Conservation (phyloP, 2,329 filamentous ascomycete genomes). For the Aspergillus spinulosporus region DNA sequence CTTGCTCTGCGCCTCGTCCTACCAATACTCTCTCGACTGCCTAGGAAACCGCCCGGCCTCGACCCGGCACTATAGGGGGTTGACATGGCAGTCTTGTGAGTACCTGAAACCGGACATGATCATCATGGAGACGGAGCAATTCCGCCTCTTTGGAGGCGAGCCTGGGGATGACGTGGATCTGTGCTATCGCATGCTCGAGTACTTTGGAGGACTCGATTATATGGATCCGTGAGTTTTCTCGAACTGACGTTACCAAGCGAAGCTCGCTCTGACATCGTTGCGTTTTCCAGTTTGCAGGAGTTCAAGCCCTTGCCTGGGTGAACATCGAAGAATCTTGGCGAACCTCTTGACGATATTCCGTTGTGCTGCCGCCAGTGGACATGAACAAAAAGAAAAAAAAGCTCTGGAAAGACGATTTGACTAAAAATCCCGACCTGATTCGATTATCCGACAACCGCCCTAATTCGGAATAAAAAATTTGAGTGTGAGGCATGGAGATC, state of each 20-base stretch:
- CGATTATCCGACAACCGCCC: conserved; percentile 7
- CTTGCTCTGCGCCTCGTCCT: conserved; percentile 8
- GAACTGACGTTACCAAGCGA: conserved; percentile 2
- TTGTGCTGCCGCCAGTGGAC: conserved; percentile 1
- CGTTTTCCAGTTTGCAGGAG: conserved; percentile 14
- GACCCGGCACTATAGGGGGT: conserved; percentile 45
- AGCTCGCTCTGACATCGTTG: too few species aligned
- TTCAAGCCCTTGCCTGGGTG: conserved; percentile 30
- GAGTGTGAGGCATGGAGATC: conserved; percentile 13
- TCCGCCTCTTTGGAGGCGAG: conserved; percentile 48
- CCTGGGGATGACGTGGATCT: conserved; percentile 46
- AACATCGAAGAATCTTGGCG: conserved; percentile 17
- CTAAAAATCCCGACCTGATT: conserved; percentile 13
- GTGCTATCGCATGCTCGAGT: conserved; percentile 52
- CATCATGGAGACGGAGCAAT: conserved; percentile 43
- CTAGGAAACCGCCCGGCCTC: conserved; percentile 34
- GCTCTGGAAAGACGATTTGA: background rate
- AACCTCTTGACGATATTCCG: background rate
- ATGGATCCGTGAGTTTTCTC: conserved; percentile 42
- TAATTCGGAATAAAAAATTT: conserved; percentile 10
- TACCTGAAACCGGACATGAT: conserved; percentile 30
- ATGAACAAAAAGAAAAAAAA: conserved; percentile 1
- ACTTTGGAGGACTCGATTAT: conserved; percentile 52
- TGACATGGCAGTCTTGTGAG: conserved; percentile 43
- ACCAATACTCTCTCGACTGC: conserved; percentile 24